phyloP scores from a whole-genome alignment of 805 yeast genomes.

The Nakazawaea ambrosiae region DNA sequence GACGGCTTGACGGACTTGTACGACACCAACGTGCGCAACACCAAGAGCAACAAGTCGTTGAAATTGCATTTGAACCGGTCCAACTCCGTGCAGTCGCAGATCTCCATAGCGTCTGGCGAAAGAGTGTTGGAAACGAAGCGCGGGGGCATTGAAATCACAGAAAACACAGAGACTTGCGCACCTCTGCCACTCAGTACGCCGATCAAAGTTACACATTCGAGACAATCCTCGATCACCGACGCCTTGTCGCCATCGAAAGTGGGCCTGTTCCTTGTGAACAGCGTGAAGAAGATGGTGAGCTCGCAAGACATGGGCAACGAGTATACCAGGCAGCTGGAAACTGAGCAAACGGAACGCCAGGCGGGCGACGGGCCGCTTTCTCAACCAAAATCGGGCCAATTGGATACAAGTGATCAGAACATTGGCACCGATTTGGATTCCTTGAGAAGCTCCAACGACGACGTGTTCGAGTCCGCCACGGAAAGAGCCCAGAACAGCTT shows the following conservation, averaged over 20 bases:
- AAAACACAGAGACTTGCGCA: no score
- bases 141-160: constrained; percentile 5
- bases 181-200: not conserved
- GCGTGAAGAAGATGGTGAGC: constrained; percentile 6
- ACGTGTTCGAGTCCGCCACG: not conserved
- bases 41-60: constrained; percentile 15
- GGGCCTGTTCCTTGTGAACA: constrained; percentile 9
- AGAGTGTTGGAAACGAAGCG: constrained; percentile 19
- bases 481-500: not conserved
- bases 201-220: constrained; percentile 1
- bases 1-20: constrained; percentile 25
- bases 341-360: not conserved
- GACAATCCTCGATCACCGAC: constrained; percentile 9
- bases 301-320: not conserved
- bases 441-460: not conserved
- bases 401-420: not conserved
- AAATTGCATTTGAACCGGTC: constrained; percentile 23
- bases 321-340: not conserved
- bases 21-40: constrained; percentile 26
- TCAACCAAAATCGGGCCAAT: not conserved
- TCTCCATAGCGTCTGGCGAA: constrained; percentile 22
- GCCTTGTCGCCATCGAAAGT: constrained; percentile 7
- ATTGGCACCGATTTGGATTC: not conserved
- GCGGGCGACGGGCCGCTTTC: not conserved
- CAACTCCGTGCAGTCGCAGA: constrained; percentile 20